Evolutionary conservation across 352 stramenopile genomes (phyloP), one percentile per base, ranked within the genome.

Genomic region (Pythium monospermum): DNA sequence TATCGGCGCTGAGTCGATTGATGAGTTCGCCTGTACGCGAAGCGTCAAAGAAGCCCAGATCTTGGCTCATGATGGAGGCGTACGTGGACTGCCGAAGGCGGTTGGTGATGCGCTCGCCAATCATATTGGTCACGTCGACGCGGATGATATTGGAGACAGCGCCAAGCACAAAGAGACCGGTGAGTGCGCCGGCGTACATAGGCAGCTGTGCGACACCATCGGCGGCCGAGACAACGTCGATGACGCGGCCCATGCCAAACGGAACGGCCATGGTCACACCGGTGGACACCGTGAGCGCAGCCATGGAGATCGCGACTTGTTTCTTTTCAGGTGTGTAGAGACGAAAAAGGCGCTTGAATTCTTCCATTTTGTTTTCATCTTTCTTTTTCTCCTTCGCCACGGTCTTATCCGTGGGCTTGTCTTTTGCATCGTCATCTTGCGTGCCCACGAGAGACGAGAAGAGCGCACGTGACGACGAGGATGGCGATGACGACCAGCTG

Each of bases 11-110:
- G 10, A 98, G 60, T 0, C 91, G 71, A 41, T 96, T 97, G 5
- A 97, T 59, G 26, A 98, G 74, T 51, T 98, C 91, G 10, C 93
- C 93, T 3, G 87, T 95, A 48, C 86, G 79, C 6, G 73, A 89
- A 16, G 53, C 26, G 66, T 98, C 93, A 39, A 98, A 97, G 68
- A 97, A 98, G 11, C 69, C 73, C 27, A 94, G 53, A 41, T 98
- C 93, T 56, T 98, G 91, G 23, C 57, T 63, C 44, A 94, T 38
- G 42, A 94, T 87, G 11, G 80, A 89, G 35, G 65, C 74, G 61
- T 91, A 94, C 42, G 79, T 87, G 47, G 81, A 69, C 56, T 91
- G 81, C 35, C 83, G 69, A 22, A 94, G 63, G 2, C 79, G 73
- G 50, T 83, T 88, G 23, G 77, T 84, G 63, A 94, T 91, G 49